Percentiles rank a stretch among this genome's conserved stretches.
phyloP scores from a whole-genome alignment of 495 filamentous ascomycete species.

The Mytilinidion resinicola region DNA sequence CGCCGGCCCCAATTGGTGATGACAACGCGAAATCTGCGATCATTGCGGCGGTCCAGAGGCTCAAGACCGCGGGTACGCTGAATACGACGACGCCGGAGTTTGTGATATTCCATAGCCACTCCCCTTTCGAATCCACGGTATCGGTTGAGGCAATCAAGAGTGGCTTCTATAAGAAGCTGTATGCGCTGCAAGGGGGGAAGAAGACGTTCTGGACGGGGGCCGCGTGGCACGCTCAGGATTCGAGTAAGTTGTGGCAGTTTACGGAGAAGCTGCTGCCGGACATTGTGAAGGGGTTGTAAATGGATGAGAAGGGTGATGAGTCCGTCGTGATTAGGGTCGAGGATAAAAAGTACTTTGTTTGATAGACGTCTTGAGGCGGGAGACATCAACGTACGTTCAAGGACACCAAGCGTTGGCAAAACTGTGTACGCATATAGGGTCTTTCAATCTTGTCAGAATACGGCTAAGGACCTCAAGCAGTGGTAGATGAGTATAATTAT shows the following conservation, averaged over 20 bases:
- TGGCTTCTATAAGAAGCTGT: constrained; percentile 46
- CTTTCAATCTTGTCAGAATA: no score
- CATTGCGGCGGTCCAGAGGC: constrained; percentile 4
- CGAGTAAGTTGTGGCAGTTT: constrained; percentile 8
- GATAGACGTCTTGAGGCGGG: no score
- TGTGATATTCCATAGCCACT: constrained; percentile 18
- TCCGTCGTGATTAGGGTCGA: no score
- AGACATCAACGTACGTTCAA: no score
- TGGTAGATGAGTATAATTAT: no score
- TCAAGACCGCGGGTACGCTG: neutral
- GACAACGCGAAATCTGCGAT: constrained; percentile 17
- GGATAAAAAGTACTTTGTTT: no score
- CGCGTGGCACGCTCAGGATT: constrained; percentile 24
- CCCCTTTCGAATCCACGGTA: constrained; percentile 25
- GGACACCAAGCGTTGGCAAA: no score
- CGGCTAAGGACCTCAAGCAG: no score
- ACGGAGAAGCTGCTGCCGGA: constrained; percentile 5
- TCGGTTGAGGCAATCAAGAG: constrained; percentile 34
- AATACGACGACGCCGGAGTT: constrained; percentile 17
- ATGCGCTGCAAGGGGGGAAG: constrained; percentile 45
- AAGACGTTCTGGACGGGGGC: constrained; percentile 50
- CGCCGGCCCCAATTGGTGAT: constrained; percentile 13
- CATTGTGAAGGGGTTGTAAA: no score
- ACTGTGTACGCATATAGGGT: no score
- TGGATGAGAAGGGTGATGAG: no score